Evolutionary conservation across 2,329 filamentous ascomycete species (phyloP).

Genomic region (Orbilia quercus): DNA sequence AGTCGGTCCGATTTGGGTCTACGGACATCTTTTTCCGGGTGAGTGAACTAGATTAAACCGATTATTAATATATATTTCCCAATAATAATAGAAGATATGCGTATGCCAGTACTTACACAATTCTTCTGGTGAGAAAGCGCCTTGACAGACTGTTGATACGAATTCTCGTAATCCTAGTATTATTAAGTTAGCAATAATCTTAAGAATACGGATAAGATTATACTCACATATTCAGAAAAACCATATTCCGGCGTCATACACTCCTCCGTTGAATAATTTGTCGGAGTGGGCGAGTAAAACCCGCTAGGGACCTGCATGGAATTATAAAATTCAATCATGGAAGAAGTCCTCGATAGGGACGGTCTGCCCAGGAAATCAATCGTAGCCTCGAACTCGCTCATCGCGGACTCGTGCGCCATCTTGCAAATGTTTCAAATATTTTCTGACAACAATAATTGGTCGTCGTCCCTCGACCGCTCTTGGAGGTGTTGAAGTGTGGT

Average conservation of each 20-base stretch:
- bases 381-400: constrained; percentile 34
- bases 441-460: too few relatives aligned
- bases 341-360: constrained; percentile 37
- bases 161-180: constrained; percentile 35
- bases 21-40: constrained; percentile 18
- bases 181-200: not conserved
- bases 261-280: constrained; percentile 47
- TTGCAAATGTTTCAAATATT: constrained; percentile 9
- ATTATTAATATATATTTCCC: not conserved
- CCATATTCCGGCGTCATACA: constrained; percentile 47
- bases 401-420: constrained; percentile 29
- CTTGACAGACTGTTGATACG: constrained; percentile 30
- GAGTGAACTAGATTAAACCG: constrained; percentile 4
- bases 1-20: constrained; percentile 11
- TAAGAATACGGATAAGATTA: not conserved
- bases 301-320: constrained; percentile 26
- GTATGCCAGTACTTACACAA: constrained; percentile 13
- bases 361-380: constrained; percentile 53
- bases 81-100: not conserved
- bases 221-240: constrained; percentile 50
- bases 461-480: too few relatives aligned
- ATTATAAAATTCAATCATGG: constrained; percentile 44
- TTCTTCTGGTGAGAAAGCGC: constrained; percentile 21
- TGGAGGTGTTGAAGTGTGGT: constrained; percentile 48
- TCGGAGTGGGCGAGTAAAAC: constrained; percentile 49